phyloP scores from a whole-genome alignment of 1,139 yeast species.

The Nadsonia starkeyi-henricii region DNA sequence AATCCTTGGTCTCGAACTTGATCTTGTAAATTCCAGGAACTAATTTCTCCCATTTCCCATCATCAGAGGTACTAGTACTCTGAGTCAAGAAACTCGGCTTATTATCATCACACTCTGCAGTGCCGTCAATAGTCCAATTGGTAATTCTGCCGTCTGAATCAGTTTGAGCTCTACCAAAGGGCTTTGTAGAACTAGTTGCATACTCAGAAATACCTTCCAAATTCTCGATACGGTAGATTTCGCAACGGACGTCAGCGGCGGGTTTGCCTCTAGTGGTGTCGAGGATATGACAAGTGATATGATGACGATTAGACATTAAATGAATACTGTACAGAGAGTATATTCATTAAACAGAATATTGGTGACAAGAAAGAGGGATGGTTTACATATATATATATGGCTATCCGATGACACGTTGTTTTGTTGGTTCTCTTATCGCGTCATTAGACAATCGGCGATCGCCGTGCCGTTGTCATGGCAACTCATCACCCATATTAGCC shows the following conservation, averaged over 20 bases:
- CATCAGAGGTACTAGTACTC: conserved; percentile 13
- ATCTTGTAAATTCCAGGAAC: conserved; percentile 57
- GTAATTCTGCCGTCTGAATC: conserved; percentile 67
- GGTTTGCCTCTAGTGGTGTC: conserved; percentile 81
- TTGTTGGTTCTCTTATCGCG: too few species aligned
- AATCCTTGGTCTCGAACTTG: conserved; percentile 58
- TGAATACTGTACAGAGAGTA: too few species aligned
- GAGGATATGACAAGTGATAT: conserved; percentile 75
- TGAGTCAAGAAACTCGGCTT: neutral
- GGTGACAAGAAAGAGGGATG: too few species aligned
- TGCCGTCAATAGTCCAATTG: conserved; percentile 36
- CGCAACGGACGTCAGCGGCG: conserved; percentile 42
- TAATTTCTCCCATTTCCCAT: conserved; percentile 24
- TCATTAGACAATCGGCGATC: too few species aligned
- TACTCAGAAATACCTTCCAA: conserved; percentile 21
- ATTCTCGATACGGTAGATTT: conserved; percentile 17
- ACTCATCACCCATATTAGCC: too few species aligned
- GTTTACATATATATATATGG: too few species aligned
- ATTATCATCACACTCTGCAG: neutral
- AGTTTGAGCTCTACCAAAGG: conserved; percentile 51
- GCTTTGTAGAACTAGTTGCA: conserved; percentile 12
- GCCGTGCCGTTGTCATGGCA: too few species aligned
- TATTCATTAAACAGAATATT: too few species aligned
- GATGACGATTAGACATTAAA: conserved; percentile 20
- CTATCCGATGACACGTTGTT: too few species aligned